Evolutionary conservation across 345 rosid genomes (phyloP).

Genomic region (Erucastrum elatum): DNA sequence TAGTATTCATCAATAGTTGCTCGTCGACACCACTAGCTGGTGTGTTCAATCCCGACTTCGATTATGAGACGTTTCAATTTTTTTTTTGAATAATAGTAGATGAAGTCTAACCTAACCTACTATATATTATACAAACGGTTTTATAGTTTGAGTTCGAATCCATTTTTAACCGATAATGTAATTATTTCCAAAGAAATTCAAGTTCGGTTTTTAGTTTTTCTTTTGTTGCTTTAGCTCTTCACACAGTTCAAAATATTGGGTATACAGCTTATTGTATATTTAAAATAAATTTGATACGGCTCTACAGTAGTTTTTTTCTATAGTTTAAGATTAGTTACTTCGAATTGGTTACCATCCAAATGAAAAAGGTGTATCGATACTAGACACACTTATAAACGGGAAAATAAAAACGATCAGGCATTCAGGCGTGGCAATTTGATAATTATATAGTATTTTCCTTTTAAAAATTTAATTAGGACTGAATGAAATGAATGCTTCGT

Average conservation of each 20-base stretch:
- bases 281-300: neutral
- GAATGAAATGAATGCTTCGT: conserved; percentile 39
- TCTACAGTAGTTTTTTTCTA: neutral
- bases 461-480: conserved; percentile 53
- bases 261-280: neutral
- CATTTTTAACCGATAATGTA: neutral
- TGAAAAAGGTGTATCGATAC: neutral
- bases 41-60: neutral
- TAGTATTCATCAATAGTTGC: neutral
- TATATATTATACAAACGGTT: neutral
- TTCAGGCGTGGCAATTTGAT: conserved; percentile 75
- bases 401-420: conserved; percentile 52
- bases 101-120: neutral
- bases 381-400: neutral
- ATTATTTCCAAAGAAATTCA: neutral
- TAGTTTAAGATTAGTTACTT: neutral
- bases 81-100: neutral
- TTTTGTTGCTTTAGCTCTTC: neutral
- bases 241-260: neutral
- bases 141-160: neutral
- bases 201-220: neutral
- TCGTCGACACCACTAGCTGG: neutral
- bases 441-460: conserved; percentile 40
- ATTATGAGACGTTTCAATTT: neutral
- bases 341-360: neutral